Percentiles rank a stretch among this genome's conserved stretches.
Conservation (phyloP, 169 alveolate species). For the Pseudocohnilembus persalinus region DNA sequence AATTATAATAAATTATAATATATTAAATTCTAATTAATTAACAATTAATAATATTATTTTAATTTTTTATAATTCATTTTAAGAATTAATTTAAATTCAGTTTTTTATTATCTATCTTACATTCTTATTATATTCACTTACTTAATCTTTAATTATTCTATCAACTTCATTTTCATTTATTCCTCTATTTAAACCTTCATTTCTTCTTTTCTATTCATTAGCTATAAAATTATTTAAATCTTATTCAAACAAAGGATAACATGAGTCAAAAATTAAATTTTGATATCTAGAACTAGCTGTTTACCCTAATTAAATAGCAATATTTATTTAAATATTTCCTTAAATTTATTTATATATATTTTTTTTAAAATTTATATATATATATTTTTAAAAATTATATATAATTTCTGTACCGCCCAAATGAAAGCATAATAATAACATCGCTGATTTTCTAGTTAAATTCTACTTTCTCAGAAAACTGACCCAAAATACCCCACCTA, state of each 20-base stretch:
- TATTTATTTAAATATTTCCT: background rate
- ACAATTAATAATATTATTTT: too few species aligned
- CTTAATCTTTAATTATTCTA: background rate
- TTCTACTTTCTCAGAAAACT: conserved; percentile 21
- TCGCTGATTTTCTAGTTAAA: conserved; percentile 3
- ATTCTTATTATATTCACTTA: too few species aligned
- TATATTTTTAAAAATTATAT: background rate
- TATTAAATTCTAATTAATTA: too few species aligned
- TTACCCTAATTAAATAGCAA: background rate
- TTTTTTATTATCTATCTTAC: too few species aligned
- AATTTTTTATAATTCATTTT: too few species aligned
- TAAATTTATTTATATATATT: background rate
- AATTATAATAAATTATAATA: too few species aligned
- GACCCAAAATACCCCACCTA: background rate
- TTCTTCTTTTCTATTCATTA: conserved; percentile 8
- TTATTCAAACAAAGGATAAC: background rate
- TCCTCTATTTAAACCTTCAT: background rate
- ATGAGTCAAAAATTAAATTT: conserved; percentile 17
- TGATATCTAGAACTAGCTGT: conserved; percentile 10
- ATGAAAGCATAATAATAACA: background rate
- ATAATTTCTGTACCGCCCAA: conserved; percentile 5
- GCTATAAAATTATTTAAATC: conserved; percentile 2
- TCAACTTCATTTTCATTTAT: background rate
- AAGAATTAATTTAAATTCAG: too few species aligned
- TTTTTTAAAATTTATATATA: background rate